Base-by-base conservation (phyloP, 805 yeast species). In the Cyberlindnera saturnus region DNA sequence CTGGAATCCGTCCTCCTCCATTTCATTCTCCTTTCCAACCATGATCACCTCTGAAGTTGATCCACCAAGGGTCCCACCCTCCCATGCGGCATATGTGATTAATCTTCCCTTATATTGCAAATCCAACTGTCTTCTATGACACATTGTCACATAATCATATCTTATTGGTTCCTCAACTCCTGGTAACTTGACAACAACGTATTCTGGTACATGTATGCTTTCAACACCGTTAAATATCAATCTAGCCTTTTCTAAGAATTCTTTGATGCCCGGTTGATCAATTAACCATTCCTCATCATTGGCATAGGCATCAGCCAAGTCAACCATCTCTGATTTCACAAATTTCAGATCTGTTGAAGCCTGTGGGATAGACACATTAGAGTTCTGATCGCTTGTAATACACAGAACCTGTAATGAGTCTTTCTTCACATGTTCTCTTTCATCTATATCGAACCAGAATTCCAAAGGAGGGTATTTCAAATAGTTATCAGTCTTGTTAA, bases 11-110 rank as follows among this genome's bases (percentile, higher is more conserved):
- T 49, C 46, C 23, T 34, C 32, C 2, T 43, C 32, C 50, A 51
- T 45, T 31, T 35, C 39, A 14, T 42, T 39, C 14, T 44, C 49
- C 41, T 65, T 60, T 33, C 75, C 68, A 38, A 75, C 71, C 47
- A 79, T 59, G 47, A 69, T 63, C 42, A 75, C 67, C 56, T 79
- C 84, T 8, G 65, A 47, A 20, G 67, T 61, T 44, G 79, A 63
- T 1, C 84, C 84, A 11, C 82, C 82, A 36, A 75, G 62, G 6
- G 68, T 59, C 4, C 83, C 84, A n/a, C 82, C 81, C 52, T 79
- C 83, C 15, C 74, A 61, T 15, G 68, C 55, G 34, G 71, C 64
- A 41, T 67, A 65, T 47, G 75, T 78, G 16, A 75, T 59, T 15
- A 51, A 28, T 40, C 52, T 50, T 15, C 62, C 66, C 13, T 61